Evolutionary conservation across 176 grass and related monocot genomes (phyloP), one percentile per base, ranked within the genome.

Genomic region (Poa pratensis): DNA sequence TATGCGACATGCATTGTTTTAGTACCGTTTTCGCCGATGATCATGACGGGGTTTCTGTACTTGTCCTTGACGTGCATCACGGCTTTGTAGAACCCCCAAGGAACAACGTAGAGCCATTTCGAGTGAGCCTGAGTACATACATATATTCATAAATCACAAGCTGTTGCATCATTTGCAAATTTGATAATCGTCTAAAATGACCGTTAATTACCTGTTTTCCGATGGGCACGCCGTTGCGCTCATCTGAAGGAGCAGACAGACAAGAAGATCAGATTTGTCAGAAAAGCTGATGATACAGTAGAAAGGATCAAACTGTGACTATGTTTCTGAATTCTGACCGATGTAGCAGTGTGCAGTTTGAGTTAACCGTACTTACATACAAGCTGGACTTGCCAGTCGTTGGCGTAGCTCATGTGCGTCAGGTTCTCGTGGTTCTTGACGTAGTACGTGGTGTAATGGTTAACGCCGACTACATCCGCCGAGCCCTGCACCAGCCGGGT

Each of bases 11-110:
- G 49, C 15, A 17, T 1, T 51, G 49, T 51, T 51, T 51, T 51
- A 5, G 49, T 59, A 97, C 94, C 95, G 39, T 93, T 97, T 70
- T 97, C 95, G 5, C 90, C 80, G 13, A 97, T 78, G 78, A 95
- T 88, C n/a, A 97, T 83, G 5, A 87, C 15, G 5, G 95, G 92
- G 71, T 92, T 85, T 51, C 65, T 79, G 77, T 88, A 97, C 53
- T 88, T 86, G 77, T 93, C 89, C 67, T 97, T 97, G 15, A 94
- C 88, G 82, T 94, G 92, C 6, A 88, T 86, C 24, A 97, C 76
- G 10, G 95, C 95, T 48, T 93, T 97, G 85, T 97, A 97, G 45
- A 97, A 85, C 5, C 95, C 95, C 95, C 92, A 95, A 13, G 92
- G 92, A 68, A 97, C 92, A 46, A 93, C 90, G 48, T 97, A 97